Percentiles rank a stretch among this genome's conserved stretches.
These are phyloP conservation scores for Cystobasidium ongulense DNA, from an alignment of 768 basidiomycete species.

Conservation along the genomic window DNA sequence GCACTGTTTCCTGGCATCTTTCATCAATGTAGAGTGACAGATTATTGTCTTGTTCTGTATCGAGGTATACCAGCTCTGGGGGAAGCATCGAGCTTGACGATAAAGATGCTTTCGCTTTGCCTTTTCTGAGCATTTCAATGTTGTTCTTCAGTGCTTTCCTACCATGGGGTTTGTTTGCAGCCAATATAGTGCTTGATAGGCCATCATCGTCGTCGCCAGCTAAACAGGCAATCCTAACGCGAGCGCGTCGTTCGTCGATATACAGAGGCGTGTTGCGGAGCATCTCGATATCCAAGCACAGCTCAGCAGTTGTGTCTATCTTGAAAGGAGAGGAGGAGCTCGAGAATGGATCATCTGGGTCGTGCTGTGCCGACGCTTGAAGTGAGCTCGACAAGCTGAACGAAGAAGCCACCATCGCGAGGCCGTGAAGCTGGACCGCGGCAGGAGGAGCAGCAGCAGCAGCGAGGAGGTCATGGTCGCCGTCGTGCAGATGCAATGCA, in stretches of 20 bases:
- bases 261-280: conserved; percentile 11
- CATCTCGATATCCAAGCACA: conserved; percentile 29
- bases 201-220: not conserved
- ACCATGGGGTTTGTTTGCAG: not conserved
- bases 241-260: conserved; percentile 4
- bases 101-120: conserved; percentile 2
- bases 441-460: not conserved
- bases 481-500: not conserved
- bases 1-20: conserved; percentile 6
- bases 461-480: not conserved
- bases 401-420: conserved; percentile 11
- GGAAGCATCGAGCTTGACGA: not conserved
- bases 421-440: conserved; percentile 4
- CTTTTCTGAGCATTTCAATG: conserved; percentile 30
- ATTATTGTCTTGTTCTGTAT: conserved; percentile 1
- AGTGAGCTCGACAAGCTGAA: not conserved
- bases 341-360: not conserved
- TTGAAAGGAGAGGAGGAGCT: conserved; percentile 1
- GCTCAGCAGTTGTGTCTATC: conserved; percentile 10
- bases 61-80: conserved; percentile 12
- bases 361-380: conserved; percentile 6
- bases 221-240: not conserved
- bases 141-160: conserved; percentile 21
- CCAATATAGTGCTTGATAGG: not conserved
- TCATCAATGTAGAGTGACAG: conserved; percentile 10